Conservation (phyloP, 768 basidiomycete species). For the Royoungia palumana region DNA sequence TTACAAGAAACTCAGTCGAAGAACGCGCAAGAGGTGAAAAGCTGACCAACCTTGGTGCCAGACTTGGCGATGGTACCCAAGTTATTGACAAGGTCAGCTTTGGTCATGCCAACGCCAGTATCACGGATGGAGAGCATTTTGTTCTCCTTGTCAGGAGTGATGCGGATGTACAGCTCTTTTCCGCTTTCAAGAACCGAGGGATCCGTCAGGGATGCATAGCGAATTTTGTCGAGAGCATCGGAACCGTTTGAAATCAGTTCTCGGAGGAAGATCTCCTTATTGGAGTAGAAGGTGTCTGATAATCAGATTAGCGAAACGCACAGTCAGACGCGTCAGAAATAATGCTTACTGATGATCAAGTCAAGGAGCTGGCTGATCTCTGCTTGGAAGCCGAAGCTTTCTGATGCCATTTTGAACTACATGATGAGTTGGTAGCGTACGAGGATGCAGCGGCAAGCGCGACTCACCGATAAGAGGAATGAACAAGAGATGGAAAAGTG, state of each 20-base stretch:
- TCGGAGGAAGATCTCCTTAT: slow-evolving; percentile 99
- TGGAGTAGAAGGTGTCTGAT: slow-evolving; percentile 98
- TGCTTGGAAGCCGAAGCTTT: slow-evolving; percentile 96
- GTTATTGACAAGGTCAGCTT: slow-evolving; percentile 99
- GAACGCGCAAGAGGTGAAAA: neutral
- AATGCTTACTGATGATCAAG: slow-evolving; percentile 89
- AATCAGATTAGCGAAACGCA: slow-evolving; percentile 10
- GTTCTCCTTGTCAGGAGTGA: slow-evolving; percentile 94
- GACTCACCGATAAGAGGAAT: slow-evolving; percentile 15
- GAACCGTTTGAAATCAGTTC: slow-evolving; percentile 97
- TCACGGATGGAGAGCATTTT: slow-evolving; percentile 89
- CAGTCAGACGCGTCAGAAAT: neutral
- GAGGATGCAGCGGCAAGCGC: neutral
- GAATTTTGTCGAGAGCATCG: slow-evolving; percentile 99
- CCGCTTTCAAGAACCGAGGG: slow-evolving; percentile 83
- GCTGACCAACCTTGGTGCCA: slow-evolving; percentile 70
- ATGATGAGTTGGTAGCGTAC: slow-evolving; percentile 11
- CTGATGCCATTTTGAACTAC: slow-evolving; percentile 58
- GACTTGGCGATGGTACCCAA: slow-evolving; percentile 95
- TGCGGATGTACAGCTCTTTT: slow-evolving; percentile 93
- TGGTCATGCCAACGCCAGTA: slow-evolving; percentile 99
- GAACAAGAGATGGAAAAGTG: slow-evolving; percentile 6
- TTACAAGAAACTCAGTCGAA: slow-evolving; percentile 9
- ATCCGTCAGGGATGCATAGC: slow-evolving; percentile 94
- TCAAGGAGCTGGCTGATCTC: slow-evolving; percentile 99